Base-by-base conservation (phyloP, 2,329 filamentous ascomycete species). In the Cercospora sojina region DNA sequence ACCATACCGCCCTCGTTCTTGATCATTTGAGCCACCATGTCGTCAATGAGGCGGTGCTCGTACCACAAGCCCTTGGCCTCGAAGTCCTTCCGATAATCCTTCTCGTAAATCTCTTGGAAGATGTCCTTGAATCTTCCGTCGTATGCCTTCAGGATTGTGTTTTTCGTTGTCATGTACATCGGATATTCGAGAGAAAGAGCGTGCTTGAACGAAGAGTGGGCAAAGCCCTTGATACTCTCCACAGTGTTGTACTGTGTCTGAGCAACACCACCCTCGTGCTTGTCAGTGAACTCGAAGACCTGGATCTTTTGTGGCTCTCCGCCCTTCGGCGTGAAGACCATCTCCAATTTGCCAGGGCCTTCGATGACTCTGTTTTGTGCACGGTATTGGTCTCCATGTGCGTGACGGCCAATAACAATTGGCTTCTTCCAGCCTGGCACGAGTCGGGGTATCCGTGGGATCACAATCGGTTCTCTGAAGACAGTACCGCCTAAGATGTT, bases 111-210 rank as follows among this genome's bases (percentile, higher is more conserved):
- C 77, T 96, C 91, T 86, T 99, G 91, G 88, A 99, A 99, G 80
- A 98, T 96, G 78, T 99, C 95, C 89, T 98, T 98, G 88, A 99
- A 99, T 75, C 91, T 88, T 62, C 95, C 95, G 78, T 99, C 95
- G 83, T 99, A 99, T 81, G 93, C 94, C 87, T 99, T 99, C 74
- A 99, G 85, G 75, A 99, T 99, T 74, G 95, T 99, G 87, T 98
- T 98, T 90, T 99, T 99, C 82, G 95, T 99, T 87, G 92, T 97
- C 94, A 98, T 96, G 86, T 98, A 99, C 76, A 99, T 85, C n/a
- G 95, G 95, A 72, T 96, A 84, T 70, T 85, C 85, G 87, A 97
- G 95, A 80, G 88, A 85, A 55, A 98, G 83, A 35, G 95, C 94
- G 73, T 97, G 88, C 88, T 97, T 96, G 88, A 99, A 98, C 74